These are phyloP conservation scores for Fusarium marasasianum DNA, from an alignment of 2,329 filamentous ascomycete genomes.

Conservation along the genomic window DNA sequence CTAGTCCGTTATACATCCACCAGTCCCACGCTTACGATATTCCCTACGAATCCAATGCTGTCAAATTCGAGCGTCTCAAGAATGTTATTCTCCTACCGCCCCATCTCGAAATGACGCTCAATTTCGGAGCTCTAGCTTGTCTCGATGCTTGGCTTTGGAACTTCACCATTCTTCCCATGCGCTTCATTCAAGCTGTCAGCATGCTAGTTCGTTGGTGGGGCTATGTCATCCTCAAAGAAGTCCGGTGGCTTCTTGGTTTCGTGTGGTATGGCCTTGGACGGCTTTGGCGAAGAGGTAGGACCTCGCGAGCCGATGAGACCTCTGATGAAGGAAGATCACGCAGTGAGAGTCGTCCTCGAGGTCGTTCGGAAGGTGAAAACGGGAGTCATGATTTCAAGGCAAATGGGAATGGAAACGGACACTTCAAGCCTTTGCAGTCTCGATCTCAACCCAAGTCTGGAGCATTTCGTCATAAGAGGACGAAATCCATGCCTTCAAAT, in stretches of 20 bases:
- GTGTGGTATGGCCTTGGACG: conserved; percentile 83
- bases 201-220: conserved; percentile 83
- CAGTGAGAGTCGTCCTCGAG: conserved; percentile 41
- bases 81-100: conserved; percentile 88
- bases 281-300: conserved; percentile 73
- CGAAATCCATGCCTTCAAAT: conserved; percentile 85
- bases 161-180: conserved; percentile 91
- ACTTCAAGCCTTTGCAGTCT: conserved; percentile 22
- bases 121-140: conserved; percentile 90
- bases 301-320: conserved; percentile 49
- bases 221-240: conserved; percentile 76
- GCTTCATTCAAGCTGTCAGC: conserved; percentile 82
- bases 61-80: conserved; percentile 90
- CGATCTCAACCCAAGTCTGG: conserved; percentile 46
- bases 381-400: conserved; percentile 7
- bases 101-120: conserved; percentile 83
- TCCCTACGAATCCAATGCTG: conserved; percentile 90
- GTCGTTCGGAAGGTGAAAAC: conserved; percentile 30
- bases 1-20: conserved; percentile 73
- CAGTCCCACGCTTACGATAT: conserved; percentile 64
- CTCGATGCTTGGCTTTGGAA: conserved; percentile 96
- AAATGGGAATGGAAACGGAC: conserved; percentile 18
- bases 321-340: conserved; percentile 52
- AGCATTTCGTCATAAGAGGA: conserved; percentile 72
- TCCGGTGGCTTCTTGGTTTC: conserved; percentile 75